Percentiles rank a stretch among this genome's conserved stretches.
Evolutionary conservation across 1,284 basidiomycete genomes (phyloP).

Genomic region (Ganoderma boninense): DNA sequence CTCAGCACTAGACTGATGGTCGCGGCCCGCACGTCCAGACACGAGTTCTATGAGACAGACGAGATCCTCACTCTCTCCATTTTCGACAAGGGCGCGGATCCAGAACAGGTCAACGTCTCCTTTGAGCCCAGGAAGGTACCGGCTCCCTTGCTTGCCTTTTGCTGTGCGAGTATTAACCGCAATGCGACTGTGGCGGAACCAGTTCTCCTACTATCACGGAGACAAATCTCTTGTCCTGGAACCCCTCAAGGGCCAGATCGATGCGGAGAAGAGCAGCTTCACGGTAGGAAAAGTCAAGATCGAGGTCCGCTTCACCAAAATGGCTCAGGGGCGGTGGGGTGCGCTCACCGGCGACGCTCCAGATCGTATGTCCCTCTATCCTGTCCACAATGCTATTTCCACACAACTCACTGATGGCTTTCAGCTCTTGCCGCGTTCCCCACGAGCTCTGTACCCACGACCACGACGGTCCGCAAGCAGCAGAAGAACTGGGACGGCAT

Average conservation of each 20-base stretch:
- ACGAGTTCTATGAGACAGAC: constrained; percentile 91
- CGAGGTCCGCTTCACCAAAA: constrained; percentile 76
- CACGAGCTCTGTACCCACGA: constrained; percentile 40
- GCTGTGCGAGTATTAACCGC: background rate
- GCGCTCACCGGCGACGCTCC: constrained; percentile 76
- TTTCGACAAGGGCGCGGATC: constrained; percentile 82
- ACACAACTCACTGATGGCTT: background rate
- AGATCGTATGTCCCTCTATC: constrained; percentile 61
- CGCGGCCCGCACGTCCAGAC: constrained; percentile 51
- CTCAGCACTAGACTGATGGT: background rate
- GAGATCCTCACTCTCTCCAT: constrained; percentile 77
- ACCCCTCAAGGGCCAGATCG: constrained; percentile 85
- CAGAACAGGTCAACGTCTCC: constrained; percentile 65
- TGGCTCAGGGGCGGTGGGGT: constrained; percentile 75
- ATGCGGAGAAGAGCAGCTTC: constrained; percentile 66
- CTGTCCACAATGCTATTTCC: too few relatives aligned
- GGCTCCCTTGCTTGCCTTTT: background rate
- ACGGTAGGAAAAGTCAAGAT: constrained; percentile 87
- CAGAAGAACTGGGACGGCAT: constrained; percentile 88
- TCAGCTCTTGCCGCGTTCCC: constrained; percentile 44
- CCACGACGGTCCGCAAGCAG: constrained; percentile 43
- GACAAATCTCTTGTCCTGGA: constrained; percentile 71
- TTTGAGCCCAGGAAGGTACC: constrained; percentile 72
- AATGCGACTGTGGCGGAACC: constrained; percentile 27
- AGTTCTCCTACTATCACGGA: constrained; percentile 71